These are phyloP conservation scores for Boletellus ananas DNA, from an alignment of 768 basidiomycete species.

Conservation along the genomic window DNA sequence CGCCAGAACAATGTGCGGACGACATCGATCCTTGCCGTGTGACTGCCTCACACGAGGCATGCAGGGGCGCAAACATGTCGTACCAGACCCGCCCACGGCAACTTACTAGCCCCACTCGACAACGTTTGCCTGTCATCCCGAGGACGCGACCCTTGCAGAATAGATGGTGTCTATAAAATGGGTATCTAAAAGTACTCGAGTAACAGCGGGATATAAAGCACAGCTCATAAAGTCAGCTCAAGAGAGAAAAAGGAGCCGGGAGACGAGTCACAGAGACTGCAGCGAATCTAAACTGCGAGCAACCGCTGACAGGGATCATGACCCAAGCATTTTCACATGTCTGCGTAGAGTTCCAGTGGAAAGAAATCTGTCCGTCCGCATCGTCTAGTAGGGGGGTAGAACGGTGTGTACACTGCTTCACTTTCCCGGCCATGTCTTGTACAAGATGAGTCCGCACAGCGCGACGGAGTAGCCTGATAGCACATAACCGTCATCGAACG, in stretches of 20 bases:
- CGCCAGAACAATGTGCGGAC: too few relatives aligned
- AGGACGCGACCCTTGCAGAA: neutral
- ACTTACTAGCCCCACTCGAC: too few relatives aligned
- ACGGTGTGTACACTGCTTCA: constrained; percentile 19
- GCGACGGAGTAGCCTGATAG: constrained; percentile 80
- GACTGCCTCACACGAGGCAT: too few relatives aligned
- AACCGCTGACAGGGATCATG: neutral
- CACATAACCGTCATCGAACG: constrained; percentile 32
- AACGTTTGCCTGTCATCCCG: too few relatives aligned
- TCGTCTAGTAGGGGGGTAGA: neutral
- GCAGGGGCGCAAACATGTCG: too few relatives aligned
- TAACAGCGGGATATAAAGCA: constrained; percentile 3
- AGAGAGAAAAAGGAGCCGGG: too few relatives aligned
- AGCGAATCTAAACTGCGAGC: neutral
- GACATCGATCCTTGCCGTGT: too few relatives aligned
- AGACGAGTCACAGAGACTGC: neutral
- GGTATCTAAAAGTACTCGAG: neutral
- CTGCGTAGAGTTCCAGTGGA: neutral
- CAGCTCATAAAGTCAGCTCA: neutral
- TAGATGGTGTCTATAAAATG: constrained; percentile 11
- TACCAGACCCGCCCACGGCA: too few relatives aligned
- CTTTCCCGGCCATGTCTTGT: constrained; percentile 73
- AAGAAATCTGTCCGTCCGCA: neutral
- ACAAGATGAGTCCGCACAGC: constrained; percentile 76
- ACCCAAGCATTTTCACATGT: neutral